A percentile compares a stretch with the other conserved stretches of the same genome.
These are phyloP conservation scores for Thermochaetoides dissita DNA, from an alignment of 2,329 filamentous ascomycete genomes.

Conservation along the genomic window DNA sequence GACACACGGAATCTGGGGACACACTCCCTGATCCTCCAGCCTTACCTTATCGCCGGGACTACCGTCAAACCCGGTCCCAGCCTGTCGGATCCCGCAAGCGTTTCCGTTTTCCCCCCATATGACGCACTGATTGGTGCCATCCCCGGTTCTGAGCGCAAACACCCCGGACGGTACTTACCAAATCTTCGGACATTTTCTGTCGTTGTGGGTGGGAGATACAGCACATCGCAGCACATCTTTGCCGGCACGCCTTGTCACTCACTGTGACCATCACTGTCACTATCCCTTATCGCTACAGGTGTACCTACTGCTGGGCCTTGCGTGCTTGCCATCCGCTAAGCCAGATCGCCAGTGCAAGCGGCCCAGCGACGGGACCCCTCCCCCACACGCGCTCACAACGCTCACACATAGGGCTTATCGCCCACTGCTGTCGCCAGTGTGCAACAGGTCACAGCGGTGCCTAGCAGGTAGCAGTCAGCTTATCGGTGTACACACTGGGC, in stretches of 20 bases:
- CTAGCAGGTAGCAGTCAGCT: too few relatives aligned
- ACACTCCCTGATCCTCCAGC: conserved; percentile 18
- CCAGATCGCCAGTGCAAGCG: too few relatives aligned
- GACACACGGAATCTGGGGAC: conserved; percentile 18
- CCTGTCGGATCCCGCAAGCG: conserved; percentile 26
- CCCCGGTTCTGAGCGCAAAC: conserved; percentile 15
- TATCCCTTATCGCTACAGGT: too few relatives aligned
- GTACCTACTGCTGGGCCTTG: too few relatives aligned
- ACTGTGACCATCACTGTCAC: too few relatives aligned
- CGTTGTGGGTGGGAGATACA: conserved; percentile 3
- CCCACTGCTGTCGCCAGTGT: too few relatives aligned
- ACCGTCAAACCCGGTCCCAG: conserved; percentile 20
- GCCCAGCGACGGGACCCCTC: too few relatives aligned
- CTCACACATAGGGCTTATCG: too few relatives aligned
- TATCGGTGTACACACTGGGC: too few relatives aligned
- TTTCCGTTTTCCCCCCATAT: conserved; percentile 18
- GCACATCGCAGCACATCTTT: background rate
- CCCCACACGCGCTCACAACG: too few relatives aligned
- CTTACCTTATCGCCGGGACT: conserved; percentile 22
- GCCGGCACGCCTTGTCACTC: conserved; percentile 3
- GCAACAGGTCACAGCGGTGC: too few relatives aligned
- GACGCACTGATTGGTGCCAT: conserved; percentile 30
- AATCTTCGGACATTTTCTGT: conserved; percentile 16
- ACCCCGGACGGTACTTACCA: conserved; percentile 13
- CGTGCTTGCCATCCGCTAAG: too few relatives aligned